Evolutionary conservation across 768 basidiomycete genomes (phyloP).

Genomic region (Kwoniella botswanensis): DNA sequence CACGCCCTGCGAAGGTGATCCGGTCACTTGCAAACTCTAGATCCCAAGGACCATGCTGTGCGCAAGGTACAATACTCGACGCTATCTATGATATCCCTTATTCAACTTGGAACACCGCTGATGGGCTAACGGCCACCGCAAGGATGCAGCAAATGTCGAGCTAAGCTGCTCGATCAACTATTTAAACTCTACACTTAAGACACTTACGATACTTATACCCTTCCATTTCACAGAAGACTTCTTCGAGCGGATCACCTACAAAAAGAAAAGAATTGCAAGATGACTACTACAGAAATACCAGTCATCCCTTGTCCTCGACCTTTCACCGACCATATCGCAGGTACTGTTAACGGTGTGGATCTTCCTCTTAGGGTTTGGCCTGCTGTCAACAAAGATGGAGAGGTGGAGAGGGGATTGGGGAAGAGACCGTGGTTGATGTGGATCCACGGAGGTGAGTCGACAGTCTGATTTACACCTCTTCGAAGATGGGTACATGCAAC

Average conservation of each 20-base stretch:
- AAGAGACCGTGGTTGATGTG: slow-evolving; percentile 31
- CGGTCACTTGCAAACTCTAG: too few relatives aligned
- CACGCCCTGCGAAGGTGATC: too few relatives aligned
- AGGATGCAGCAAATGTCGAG: not conserved
- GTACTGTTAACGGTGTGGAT: slow-evolving; percentile 7
- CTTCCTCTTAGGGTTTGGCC: slow-evolving; percentile 21
- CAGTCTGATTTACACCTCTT: not conserved
- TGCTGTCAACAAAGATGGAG: slow-evolving; percentile 6
- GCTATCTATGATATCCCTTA: too few relatives aligned
- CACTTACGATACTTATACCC: too few relatives aligned
- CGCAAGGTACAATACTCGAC: too few relatives aligned
- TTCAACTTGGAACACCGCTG: too few relatives aligned
- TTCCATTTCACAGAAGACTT: too few relatives aligned
- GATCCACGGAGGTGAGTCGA: slow-evolving; percentile 32
- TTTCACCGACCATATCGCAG: slow-evolving; percentile 23
- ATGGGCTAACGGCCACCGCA: not conserved
- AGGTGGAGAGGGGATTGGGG: not conserved
- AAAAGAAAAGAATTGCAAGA: too few relatives aligned
- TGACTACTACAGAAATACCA: not conserved
- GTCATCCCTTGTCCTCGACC: slow-evolving; percentile 13
- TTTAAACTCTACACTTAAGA: not conserved
- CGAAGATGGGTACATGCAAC: not conserved
- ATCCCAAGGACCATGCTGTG: too few relatives aligned
- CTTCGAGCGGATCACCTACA: too few relatives aligned
- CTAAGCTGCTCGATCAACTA: not conserved